Percentiles rank a stretch among this genome's conserved stretches.
Evolutionary conservation across 208 protist genomes (phyloP).

Genomic region (Porcisia hertigi): DNA sequence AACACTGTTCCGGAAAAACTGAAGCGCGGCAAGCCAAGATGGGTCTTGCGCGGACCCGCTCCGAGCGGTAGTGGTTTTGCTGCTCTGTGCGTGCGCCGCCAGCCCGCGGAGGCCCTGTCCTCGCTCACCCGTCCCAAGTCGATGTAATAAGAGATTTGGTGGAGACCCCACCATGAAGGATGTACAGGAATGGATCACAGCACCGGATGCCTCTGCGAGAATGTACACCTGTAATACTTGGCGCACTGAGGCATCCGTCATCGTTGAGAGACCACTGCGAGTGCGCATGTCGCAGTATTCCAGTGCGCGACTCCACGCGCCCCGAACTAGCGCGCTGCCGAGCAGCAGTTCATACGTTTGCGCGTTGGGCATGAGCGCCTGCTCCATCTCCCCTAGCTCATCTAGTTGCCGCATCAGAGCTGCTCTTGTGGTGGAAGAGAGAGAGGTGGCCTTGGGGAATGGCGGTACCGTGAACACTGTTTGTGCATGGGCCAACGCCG

Average conservation of each 20-base stretch:
- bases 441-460: neutral
- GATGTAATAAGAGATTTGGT: neutral
- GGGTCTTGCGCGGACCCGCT: constrained; percentile 1
- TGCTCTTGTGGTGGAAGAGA: neutral
- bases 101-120: constrained; percentile 35
- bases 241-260: constrained; percentile 46
- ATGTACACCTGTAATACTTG: constrained; percentile 48
- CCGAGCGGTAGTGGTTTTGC: neutral
- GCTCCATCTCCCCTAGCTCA: constrained; percentile 37
- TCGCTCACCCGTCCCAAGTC: constrained; percentile 45
- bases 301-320: constrained; percentile 50
- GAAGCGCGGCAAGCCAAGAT: constrained; percentile 24
- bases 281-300: constrained; percentile 47
- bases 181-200: neutral
- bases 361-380: constrained; percentile 48
- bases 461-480: neutral
- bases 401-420: constrained; percentile 15
- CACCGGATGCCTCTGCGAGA: constrained; percentile 2
- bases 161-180: neutral
- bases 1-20: constrained; percentile 40
- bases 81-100: constrained; percentile 23
- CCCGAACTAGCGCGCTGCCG: constrained; percentile 41
- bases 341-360: constrained; percentile 78
- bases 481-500: neutral
- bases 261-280: constrained; percentile 30